Conservation (phyloP, 2,329 filamentous ascomycete genomes). For the Cladosporium sp. region DNA sequence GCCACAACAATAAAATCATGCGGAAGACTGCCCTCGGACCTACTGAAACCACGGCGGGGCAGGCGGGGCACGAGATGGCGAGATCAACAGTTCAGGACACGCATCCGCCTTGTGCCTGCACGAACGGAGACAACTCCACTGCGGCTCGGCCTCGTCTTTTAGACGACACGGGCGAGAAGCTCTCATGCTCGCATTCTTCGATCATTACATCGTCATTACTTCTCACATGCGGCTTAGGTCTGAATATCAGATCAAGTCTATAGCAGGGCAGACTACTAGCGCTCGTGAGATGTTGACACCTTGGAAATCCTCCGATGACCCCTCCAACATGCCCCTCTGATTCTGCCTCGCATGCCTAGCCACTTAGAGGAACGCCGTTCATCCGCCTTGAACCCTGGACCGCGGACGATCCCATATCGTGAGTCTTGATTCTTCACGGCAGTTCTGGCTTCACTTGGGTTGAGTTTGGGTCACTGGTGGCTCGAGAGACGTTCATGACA, state of each 20-base stretch:
- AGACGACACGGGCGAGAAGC: no score
- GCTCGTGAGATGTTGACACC: neutral
- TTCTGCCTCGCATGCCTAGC: neutral
- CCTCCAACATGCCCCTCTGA: neutral
- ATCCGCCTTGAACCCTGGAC: slow-evolving; percentile 1
- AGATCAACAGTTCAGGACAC: neutral
- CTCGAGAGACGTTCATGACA: neutral
- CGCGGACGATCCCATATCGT: neutral
- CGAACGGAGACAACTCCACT: slow-evolving; percentile 3
- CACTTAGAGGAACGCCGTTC: neutral
- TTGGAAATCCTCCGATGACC: neutral
- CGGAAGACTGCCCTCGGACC: neutral
- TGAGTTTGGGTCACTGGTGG: no score
- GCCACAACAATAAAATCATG: neutral
- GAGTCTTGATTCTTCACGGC: slow-evolving; percentile 1
- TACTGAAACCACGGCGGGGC: slow-evolving; percentile 2
- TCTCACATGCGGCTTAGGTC: slow-evolving; percentile 4
- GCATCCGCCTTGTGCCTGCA: neutral
- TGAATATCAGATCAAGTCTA: slow-evolving; percentile 7
- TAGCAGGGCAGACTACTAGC: slow-evolving; percentile 2
- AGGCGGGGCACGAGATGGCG: neutral
- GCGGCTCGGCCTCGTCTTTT: neutral
- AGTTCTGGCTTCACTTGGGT: no score
- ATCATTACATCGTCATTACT: slow-evolving; percentile 11
- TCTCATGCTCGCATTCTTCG: neutral